These are phyloP conservation scores for Mrakiaceae sp. DNA, from an alignment of 1,284 basidiomycete species.

Conservation along the genomic window DNA sequence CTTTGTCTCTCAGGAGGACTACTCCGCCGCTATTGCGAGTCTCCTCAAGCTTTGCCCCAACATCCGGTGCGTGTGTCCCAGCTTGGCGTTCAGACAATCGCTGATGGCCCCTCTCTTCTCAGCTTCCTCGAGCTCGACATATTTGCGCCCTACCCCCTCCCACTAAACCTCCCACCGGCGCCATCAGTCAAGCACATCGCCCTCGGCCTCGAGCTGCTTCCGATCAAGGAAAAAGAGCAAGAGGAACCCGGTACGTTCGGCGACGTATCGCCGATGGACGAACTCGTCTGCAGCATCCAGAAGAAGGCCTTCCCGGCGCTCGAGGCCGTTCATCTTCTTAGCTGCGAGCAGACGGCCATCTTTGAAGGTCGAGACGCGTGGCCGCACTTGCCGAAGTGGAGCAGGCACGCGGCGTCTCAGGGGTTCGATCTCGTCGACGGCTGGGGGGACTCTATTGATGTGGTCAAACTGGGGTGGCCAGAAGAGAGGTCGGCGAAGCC, in stretches of 20 bases:
- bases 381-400: background rate
- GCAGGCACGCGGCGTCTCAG: background rate
- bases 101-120: background rate
- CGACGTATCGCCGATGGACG: conserved; percentile 6
- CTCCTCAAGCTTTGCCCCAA: background rate
- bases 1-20: background rate
- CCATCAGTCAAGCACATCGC: conserved; percentile 1
- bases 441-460: conserved; percentile 2
- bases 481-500: background rate
- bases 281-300: conserved; percentile 1
- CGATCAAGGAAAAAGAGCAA: background rate
- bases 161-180: background rate
- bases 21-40: background rate
- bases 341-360: conserved; percentile 2
- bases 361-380: background rate
- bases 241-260: background rate
- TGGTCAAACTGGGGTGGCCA: background rate
- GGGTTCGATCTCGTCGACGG: background rate
- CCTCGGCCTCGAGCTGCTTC: conserved; percentile 11
- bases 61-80: background rate
- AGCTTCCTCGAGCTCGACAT: conserved; percentile 14
- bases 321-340: conserved; percentile 8
- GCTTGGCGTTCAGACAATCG: background rate
- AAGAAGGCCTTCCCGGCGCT: conserved; percentile 3
- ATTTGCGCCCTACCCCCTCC: conserved; percentile 7